Conservation (phyloP, 345 rosid genomes). For the Carallia brachiata region DNA sequence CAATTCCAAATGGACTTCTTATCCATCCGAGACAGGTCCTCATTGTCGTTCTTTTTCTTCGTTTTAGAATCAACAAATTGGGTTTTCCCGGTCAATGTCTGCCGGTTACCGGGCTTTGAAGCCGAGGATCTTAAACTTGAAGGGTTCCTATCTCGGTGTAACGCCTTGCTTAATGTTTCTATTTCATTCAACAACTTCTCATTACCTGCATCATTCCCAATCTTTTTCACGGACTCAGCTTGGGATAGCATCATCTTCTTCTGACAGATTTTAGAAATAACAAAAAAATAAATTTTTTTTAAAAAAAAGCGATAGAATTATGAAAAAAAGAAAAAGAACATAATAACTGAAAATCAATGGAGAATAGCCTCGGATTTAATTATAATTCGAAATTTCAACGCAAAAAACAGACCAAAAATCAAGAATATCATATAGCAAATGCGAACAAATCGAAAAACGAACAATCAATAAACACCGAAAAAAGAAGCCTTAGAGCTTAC, state of each 20-base stretch:
- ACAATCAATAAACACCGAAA: slow-evolving; percentile 1
- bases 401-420: neutral
- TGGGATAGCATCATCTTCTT: slow-evolving; percentile 48
- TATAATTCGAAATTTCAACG: neutral
- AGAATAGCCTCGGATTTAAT: neutral
- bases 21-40: slow-evolving; percentile 56
- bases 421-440: neutral
- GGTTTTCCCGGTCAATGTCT: slow-evolving; percentile 47
- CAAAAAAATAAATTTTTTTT: neutral
- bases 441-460: slow-evolving; percentile 4
- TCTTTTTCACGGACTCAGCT: slow-evolving; percentile 52
- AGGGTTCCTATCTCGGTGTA: slow-evolving; percentile 54
- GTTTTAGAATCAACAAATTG: slow-evolving; percentile 36
- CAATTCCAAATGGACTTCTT: slow-evolving; percentile 90
- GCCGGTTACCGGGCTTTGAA: slow-evolving; percentile 30
- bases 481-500: slow-evolving; percentile 10
- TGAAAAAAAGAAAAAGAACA: neutral
- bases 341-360: neutral
- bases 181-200: slow-evolving; percentile 66
- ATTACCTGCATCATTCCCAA: slow-evolving; percentile 50
- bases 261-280: slow-evolving; percentile 4
- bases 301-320: slow-evolving; percentile 13
- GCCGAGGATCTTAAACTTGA: slow-evolving; percentile 23
- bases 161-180: slow-evolving; percentile 69
- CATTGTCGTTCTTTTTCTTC: slow-evolving; percentile 30